These are phyloP conservation scores for Rubus idaeus DNA, from an alignment of 306 rosid genomes.

Conservation along the genomic window DNA sequence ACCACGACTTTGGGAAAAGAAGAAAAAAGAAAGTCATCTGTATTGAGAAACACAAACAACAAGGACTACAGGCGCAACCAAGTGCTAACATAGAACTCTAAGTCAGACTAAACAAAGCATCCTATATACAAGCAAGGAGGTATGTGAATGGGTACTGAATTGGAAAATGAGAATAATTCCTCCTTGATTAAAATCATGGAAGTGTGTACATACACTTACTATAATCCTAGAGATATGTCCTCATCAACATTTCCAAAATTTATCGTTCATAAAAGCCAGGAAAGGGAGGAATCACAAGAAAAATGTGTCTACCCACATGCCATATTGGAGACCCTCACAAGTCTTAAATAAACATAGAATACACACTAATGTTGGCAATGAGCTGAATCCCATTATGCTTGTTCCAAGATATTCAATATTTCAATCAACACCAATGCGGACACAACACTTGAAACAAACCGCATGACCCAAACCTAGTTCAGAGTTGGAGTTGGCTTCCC, in stretches of 20 bases:
- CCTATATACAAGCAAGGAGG: background rate
- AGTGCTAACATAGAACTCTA: background rate
- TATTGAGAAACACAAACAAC: background rate
- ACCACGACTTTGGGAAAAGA: background rate
- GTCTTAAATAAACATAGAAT: background rate
- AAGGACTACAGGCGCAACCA: background rate
- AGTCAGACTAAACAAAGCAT: conserved; percentile 8
- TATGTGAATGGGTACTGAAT: background rate
- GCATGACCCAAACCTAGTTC: background rate
- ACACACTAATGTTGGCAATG: background rate
- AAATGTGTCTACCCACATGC: background rate
- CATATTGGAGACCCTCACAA: background rate
- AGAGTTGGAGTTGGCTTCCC: background rate
- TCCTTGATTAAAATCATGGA: background rate
- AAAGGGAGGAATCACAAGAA: background rate
- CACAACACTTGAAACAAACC: background rate
- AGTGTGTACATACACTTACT: background rate
- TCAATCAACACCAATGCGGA: background rate
- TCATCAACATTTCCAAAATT: background rate
- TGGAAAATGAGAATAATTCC: background rate
- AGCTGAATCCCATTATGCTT: background rate
- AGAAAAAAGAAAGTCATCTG: background rate
- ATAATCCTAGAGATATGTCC: background rate
- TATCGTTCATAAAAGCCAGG: background rate
- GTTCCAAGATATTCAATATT: background rate